Percentiles rank a stretch among this genome's conserved stretches.
These are phyloP conservation scores for Cystofilobasidium bisporidii DNA, from an alignment of 768 basidiomycete species.

Conservation along the genomic window DNA sequence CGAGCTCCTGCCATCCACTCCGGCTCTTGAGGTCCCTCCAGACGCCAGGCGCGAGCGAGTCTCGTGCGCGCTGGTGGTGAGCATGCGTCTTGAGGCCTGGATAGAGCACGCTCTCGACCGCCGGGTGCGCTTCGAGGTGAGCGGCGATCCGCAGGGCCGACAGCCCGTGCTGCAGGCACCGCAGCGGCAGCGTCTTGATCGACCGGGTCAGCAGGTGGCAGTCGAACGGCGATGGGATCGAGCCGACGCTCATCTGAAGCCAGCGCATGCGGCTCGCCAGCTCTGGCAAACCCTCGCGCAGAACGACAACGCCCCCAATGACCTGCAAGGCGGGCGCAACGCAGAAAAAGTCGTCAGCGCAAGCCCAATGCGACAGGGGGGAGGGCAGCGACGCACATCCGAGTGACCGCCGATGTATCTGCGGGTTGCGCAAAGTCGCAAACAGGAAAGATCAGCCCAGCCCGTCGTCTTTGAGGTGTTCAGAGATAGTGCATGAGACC, in stretches of 20 bases:
- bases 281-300: slow-evolving; percentile 45
- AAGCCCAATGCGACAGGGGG: too few species aligned
- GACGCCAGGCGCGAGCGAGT: slow-evolving; percentile 56
- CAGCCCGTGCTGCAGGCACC: slow-evolving; percentile 74
- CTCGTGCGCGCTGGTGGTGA: slow-evolving; percentile 56
- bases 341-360: too few species aligned
- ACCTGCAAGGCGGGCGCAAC: slow-evolving; percentile 66
- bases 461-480: too few species aligned
- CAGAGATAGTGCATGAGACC: too few species aligned
- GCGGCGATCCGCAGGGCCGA: slow-evolving; percentile 70
- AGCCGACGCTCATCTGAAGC: slow-evolving; percentile 62
- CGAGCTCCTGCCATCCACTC: slow-evolving; percentile 40
- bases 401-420: slow-evolving; percentile 83
- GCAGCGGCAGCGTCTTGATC: slow-evolving; percentile 77
- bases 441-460: too few species aligned
- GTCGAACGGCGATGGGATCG: slow-evolving; percentile 52
- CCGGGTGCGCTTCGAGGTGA: slow-evolving; percentile 47
- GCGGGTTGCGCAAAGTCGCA: too few species aligned
- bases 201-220: slow-evolving; percentile 83
- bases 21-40: slow-evolving; percentile 36
- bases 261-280: slow-evolving; percentile 59
- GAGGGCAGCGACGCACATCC: neutral
- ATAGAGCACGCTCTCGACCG: slow-evolving; percentile 75
- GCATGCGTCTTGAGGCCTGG: slow-evolving; percentile 66
- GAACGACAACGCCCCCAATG: slow-evolving; percentile 73